Conservation (phyloP, 2,329 filamentous ascomycete species). For the Cytospora piceae region DNA sequence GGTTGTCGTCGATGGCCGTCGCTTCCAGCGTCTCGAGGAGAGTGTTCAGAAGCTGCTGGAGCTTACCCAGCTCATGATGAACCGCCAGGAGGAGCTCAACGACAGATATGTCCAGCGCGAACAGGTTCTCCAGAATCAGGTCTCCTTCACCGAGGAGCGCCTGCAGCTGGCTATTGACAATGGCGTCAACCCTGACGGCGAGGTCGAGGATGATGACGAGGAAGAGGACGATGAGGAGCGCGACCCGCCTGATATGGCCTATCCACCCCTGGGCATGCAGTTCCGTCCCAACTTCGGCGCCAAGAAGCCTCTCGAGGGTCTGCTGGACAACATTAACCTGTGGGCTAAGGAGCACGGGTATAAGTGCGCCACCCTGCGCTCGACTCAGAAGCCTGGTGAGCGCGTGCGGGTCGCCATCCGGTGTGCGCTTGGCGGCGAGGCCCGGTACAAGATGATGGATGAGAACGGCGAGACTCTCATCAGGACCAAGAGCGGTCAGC, state of each 20-base stretch:
- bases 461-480: constrained; percentile 31
- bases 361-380: constrained; percentile 30
- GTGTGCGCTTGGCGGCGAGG: constrained; percentile 30
- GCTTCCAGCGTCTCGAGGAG: constrained; percentile 31
- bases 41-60: constrained; percentile 29
- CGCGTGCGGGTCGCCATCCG: constrained; percentile 29
- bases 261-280: constrained; percentile 31
- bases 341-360: constrained; percentile 32
- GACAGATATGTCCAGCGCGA: constrained; percentile 29
- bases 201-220: constrained; percentile 21
- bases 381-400: constrained; percentile 30
- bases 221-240: constrained; percentile 30
- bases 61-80: constrained; percentile 33
- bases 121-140: constrained; percentile 27
- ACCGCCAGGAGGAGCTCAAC: constrained; percentile 32
- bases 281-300: constrained; percentile 31
- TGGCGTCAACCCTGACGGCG: constrained; percentile 16
- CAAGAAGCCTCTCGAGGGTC: constrained; percentile 31
- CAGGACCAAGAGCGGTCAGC: constrained; percentile 31
- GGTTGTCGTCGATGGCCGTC: constrained; percentile 27
- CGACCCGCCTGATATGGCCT: constrained; percentile 31
- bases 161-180: constrained; percentile 27
- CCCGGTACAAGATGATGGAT: constrained; percentile 30
- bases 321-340: constrained; percentile 31
- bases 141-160: constrained; percentile 27